A percentile compares a stretch with the other conserved stretches of the same genome.
Conservation (phyloP, 2,329 filamentous ascomycete genomes). For the Botrytis porri region DNA sequence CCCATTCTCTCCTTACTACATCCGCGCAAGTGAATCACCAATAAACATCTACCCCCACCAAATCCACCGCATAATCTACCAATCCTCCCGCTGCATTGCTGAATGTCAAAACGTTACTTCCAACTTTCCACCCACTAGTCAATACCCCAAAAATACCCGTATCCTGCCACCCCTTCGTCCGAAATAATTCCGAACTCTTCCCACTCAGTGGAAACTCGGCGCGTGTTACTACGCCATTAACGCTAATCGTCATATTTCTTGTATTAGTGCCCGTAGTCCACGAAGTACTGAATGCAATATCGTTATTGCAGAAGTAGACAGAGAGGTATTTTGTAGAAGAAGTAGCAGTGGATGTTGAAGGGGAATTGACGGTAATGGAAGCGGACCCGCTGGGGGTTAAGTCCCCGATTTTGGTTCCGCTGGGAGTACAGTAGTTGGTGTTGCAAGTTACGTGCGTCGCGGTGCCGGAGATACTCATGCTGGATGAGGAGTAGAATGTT, state of each 20-base stretch:
- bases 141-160: slow-evolving; percentile 31
- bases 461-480: slow-evolving; percentile 53
- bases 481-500: slow-evolving; percentile 48
- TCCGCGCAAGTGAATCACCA: slow-evolving; percentile 11
- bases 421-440: slow-evolving; percentile 27
- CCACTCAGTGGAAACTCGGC: slow-evolving; percentile 32
- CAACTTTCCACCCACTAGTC: slow-evolving; percentile 26
- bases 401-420: slow-evolving; percentile 30
- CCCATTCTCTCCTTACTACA: neutral
- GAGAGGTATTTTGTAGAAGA: slow-evolving; percentile 23
- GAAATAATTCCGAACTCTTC: slow-evolving; percentile 31
- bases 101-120: slow-evolving; percentile 35
- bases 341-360: slow-evolving; percentile 2
- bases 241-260: slow-evolving; percentile 30
- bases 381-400: slow-evolving; percentile 25
- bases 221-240: slow-evolving; percentile 29
- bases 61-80: slow-evolving; percentile 38
- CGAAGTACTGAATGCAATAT: slow-evolving; percentile 29
- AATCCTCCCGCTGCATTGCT: slow-evolving; percentile 37
- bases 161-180: slow-evolving; percentile 30
- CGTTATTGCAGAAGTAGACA: slow-evolving; percentile 33
- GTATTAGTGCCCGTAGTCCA: slow-evolving; percentile 32
- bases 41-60: slow-evolving; percentile 39
- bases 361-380: slow-evolving; percentile 20
- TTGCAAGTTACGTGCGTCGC: slow-evolving; percentile 24